Evolutionary conservation across 495 filamentous ascomycete genomes (phyloP).

Genomic region (Penicillium salamii): DNA sequence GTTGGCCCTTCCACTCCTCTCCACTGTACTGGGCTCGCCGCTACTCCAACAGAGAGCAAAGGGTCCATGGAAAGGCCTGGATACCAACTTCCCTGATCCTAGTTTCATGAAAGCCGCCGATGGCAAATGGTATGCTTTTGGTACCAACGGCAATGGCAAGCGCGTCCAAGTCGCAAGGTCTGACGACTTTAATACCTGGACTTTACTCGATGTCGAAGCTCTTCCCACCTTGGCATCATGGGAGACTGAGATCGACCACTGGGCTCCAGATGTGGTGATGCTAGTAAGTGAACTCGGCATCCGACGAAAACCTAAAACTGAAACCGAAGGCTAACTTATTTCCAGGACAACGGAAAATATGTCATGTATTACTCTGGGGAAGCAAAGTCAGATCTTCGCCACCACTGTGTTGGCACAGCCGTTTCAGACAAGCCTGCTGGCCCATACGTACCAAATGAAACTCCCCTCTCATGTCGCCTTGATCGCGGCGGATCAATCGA

Average conservation of each 20-base stretch:
- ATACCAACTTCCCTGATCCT: conserved; percentile 39
- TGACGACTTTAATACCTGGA: conserved; percentile 34
- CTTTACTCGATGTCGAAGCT: conserved; percentile 35
- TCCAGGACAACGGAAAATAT: conserved; percentile 44
- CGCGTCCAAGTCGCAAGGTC: conserved; percentile 37
- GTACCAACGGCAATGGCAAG: conserved; percentile 34
- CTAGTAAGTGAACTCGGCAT: conserved; percentile 23
- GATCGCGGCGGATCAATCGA: conserved; percentile 59
- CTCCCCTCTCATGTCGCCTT: conserved; percentile 50
- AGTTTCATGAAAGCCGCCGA: conserved; percentile 30
- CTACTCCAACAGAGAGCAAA: conserved; percentile 15
- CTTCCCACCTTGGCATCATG: conserved; percentile 32
- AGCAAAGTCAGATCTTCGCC: conserved; percentile 25
- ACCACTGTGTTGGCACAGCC: conserved; percentile 58
- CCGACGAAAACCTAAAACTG: neutral
- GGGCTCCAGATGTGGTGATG: conserved; percentile 41
- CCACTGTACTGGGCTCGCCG: conserved; percentile 12
- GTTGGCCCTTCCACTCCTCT: conserved; percentile 9
- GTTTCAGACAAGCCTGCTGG: conserved; percentile 40
- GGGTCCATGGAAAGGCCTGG: conserved; percentile 27
- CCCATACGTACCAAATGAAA: conserved; percentile 47
- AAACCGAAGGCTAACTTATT: conserved; percentile 2
- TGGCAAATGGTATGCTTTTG: conserved; percentile 40
- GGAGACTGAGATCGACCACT: conserved; percentile 33
- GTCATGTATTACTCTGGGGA: conserved; percentile 61